Conservation (phyloP, 148 eudicot genomes). For the Fagopyrum esculentum region DNA sequence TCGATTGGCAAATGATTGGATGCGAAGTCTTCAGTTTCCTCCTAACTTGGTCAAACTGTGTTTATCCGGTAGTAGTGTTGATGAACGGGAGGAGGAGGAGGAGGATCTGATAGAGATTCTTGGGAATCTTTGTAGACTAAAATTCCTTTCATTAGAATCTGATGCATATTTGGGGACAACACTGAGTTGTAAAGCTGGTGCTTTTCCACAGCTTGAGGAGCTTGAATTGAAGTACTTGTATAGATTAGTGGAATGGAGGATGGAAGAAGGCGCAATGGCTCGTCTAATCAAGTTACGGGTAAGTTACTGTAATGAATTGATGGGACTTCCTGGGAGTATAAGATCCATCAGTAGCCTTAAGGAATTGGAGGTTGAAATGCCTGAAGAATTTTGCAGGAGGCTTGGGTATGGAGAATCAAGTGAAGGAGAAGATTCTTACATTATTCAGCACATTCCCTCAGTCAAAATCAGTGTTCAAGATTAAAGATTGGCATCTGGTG, state of each 20-base stretch:
- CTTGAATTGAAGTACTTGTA: neutral
- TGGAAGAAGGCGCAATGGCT: slow-evolving; percentile 1
- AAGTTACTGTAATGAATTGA: neutral
- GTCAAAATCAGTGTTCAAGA: neutral
- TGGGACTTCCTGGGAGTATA: neutral
- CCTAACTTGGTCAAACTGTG: neutral
- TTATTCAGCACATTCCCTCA: neutral
- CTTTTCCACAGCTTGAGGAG: neutral
- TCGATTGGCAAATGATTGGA: neutral
- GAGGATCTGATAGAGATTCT: neutral
- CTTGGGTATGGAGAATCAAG: neutral
- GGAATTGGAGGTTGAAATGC: neutral
- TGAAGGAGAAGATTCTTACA: neutral
- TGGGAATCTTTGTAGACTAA: neutral
- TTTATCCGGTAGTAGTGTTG: neutral
- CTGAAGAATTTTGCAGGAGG: neutral
- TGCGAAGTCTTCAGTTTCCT: neutral
- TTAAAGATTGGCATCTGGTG: no score
- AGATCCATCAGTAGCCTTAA: neutral
- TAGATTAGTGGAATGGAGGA: neutral
- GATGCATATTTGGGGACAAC: neutral
- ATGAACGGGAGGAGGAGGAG: neutral
- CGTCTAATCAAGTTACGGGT: neutral
- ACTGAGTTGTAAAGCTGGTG: neutral
- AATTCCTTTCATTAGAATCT: neutral